Evolutionary conservation across 352 stramenopile species (phyloP).

Genomic region (Globisporangium spiculum): DNA sequence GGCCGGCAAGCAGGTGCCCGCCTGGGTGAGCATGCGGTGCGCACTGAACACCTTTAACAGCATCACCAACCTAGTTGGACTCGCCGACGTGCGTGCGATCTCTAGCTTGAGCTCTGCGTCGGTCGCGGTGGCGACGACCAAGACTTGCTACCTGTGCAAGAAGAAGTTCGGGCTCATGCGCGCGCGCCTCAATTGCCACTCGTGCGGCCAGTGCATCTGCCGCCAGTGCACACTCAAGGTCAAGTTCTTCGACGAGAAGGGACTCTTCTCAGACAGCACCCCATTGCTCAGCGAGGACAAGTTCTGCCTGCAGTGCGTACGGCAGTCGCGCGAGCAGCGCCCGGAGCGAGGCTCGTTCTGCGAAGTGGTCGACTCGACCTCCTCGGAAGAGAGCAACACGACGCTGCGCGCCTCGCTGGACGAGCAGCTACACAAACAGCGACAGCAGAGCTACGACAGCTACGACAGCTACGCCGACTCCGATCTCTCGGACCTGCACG

Average conservation of each 20-base stretch:
- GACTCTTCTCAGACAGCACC: neutral
- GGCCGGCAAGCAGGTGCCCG: neutral
- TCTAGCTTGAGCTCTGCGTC: neutral
- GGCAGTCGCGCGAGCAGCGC: constrained; percentile 6
- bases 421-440: constrained; percentile 1
- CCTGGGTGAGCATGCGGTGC: constrained; percentile 11
- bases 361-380: constrained; percentile 6
- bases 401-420: neutral
- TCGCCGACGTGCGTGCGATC: constrained; percentile 14
- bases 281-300: constrained; percentile 4
- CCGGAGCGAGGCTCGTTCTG: constrained; percentile 1
- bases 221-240: constrained; percentile 12
- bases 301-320: constrained; percentile 13
- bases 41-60: constrained; percentile 8
- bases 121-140: neutral
- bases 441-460: neutral
- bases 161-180: constrained; percentile 17
- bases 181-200: constrained; percentile 12
- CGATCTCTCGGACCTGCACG: constrained; percentile 9
- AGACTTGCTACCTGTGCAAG: constrained; percentile 18
- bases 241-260: constrained; percentile 12
- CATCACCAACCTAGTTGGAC: constrained; percentile 9
- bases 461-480: neutral
- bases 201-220: constrained; percentile 12
- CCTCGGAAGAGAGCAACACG: constrained; percentile 8